Base-by-base conservation (phyloP, 2,329 filamentous ascomycete species). In the Zymoseptoria pseudotritici region DNA sequence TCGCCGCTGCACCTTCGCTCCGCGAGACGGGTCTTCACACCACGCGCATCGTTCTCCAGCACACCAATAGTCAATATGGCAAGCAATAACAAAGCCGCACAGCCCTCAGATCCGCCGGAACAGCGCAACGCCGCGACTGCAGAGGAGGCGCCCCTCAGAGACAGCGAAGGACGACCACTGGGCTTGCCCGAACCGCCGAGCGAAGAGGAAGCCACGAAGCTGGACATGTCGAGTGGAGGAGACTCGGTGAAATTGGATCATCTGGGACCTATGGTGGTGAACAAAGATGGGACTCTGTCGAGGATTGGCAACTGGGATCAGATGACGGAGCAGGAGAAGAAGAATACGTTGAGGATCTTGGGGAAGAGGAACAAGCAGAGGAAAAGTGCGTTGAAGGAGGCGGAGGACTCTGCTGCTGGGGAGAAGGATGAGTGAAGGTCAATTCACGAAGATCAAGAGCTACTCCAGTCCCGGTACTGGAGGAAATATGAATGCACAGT, bases 241-340 rank as follows among this genome's bases (percentile, higher is more conserved):
- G 70, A 67, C 13, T 71, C 71, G 1, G 79, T 88, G 51, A 83
- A 80, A 55, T 80, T 91, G 8, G 86, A 90, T 69, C 80, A 84
- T 62, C 76, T 91, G 22, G 88, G 89, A 0, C 89, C 89, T 1
- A 78, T 91, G 67, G 87, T 92, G 1, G 85, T 91, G 58, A 88
- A 90, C 72, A 77, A 79, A 62, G 86, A 92, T 72, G 89, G 89
- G 20, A 86, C 86, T 8, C 73, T 91, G 66, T 85, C 85, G 59
- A 81, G 88, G 36, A 88, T 92, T 67, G 75, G 80, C 42, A 91
- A 92, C 72, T 92, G 88, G 88, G 78, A 76, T 8, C 77, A 85
- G 64, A 90, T 91, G 88, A 82, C 82, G 2, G 83, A 84, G 24
- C 79, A 84, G 6, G 88, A 91, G 78, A 80, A 78, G 71, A 75